These are phyloP conservation scores for Fusarium xylarioides DNA, from an alignment of 2,329 filamentous ascomycete species.

Conservation along the genomic window DNA sequence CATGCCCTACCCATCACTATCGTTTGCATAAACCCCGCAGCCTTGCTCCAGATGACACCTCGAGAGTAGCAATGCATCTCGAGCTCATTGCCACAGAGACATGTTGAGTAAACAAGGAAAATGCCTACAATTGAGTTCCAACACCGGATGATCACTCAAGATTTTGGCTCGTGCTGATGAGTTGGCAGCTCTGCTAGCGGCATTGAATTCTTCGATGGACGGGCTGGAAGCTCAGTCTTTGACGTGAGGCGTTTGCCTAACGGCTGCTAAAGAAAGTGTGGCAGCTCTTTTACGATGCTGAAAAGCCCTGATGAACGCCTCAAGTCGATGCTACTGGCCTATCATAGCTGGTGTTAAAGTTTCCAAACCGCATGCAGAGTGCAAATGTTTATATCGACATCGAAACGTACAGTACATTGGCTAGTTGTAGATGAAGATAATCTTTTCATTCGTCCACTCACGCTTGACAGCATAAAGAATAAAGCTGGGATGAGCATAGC, in stretches of 20 bases:
- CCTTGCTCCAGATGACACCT: conserved; percentile 12
- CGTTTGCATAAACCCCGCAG: conserved; percentile 23
- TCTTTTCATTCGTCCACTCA: conserved; percentile 4
- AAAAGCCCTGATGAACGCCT: conserved; percentile 6
- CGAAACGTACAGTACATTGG: neutral
- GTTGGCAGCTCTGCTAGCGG: neutral
- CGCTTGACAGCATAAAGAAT: neutral
- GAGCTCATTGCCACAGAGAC: conserved; percentile 3
- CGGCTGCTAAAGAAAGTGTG: conserved; percentile 19
- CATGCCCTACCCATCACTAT: neutral
- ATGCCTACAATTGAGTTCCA: conserved; percentile 11
- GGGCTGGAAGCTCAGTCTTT: conserved; percentile 33
- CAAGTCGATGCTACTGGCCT: conserved; percentile 7
- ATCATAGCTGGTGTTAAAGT: conserved; percentile 15
- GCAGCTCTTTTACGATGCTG: conserved; percentile 6
- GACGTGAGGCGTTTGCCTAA: conserved; percentile 12
- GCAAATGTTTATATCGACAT: neutral
- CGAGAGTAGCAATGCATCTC: conserved; percentile 4
- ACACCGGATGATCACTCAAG: neutral
- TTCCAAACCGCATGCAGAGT: conserved; percentile 11
- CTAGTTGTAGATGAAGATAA: neutral
- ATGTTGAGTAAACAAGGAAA: conserved; percentile 10
- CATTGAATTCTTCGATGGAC: conserved; percentile 12
- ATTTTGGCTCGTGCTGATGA: neutral
- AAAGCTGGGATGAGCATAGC: conserved; percentile 21